Evolutionary conservation across 768 basidiomycete species (phyloP).

Genomic region (Pisolithus orientalis): DNA sequence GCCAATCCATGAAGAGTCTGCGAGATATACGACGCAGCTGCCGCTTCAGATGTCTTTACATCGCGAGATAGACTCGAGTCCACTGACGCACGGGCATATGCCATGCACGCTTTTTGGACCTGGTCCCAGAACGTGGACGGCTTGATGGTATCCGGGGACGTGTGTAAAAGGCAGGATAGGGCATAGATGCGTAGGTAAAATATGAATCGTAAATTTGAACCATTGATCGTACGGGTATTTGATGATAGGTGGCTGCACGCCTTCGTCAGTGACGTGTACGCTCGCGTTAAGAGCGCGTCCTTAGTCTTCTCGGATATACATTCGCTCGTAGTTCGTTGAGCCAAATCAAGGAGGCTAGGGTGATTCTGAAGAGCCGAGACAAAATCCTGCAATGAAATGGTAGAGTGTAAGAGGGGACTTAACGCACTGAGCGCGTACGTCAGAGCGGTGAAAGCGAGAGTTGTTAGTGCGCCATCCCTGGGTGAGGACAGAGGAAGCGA

Average conservation of each 20-base stretch:
- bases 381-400: constrained; percentile 21
- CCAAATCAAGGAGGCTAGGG: constrained; percentile 47
- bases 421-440: constrained; percentile 44
- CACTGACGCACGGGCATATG: constrained; percentile 19
- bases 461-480: constrained; percentile 32
- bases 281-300: constrained; percentile 53
- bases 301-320: constrained; percentile 45
- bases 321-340: constrained; percentile 31
- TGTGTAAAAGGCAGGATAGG: constrained; percentile 43
- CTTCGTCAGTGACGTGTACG: constrained; percentile 48
- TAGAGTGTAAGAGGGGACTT: constrained; percentile 21
- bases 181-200: constrained; percentile 37
- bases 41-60: constrained; percentile 21
- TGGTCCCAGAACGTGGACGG: constrained; percentile 69
- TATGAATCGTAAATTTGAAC: constrained; percentile 15
- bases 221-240: constrained; percentile 2
- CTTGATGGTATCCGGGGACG: constrained; percentile 42
- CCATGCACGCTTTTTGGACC: constrained; percentile 40
- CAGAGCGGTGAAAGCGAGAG: constrained; percentile 56
- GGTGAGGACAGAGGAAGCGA: constrained; percentile 39
- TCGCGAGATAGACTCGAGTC: constrained; percentile 5
- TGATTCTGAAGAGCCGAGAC: constrained; percentile 22
- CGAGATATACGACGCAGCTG: constrained; percentile 33
- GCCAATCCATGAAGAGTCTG: constrained; percentile 40
- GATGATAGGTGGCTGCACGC: constrained; percentile 27